Conservation (phyloP, 257 asterid species). For the Jaltomata sinuosa region DNA sequence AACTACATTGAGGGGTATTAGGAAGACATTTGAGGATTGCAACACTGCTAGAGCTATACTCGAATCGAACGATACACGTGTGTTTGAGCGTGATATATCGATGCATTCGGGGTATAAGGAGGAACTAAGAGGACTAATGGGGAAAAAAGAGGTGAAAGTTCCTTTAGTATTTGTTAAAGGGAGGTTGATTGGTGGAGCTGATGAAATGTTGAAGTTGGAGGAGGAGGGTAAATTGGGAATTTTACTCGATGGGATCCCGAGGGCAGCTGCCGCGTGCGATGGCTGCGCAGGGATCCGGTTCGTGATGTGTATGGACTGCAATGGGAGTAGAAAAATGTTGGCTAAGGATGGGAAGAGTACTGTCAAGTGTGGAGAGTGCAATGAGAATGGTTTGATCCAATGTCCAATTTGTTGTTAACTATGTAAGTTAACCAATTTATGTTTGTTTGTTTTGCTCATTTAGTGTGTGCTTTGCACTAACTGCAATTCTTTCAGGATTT, state of each 20-base stretch:
- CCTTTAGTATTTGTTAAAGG: slow-evolving; percentile 84
- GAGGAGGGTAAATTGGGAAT: slow-evolving; percentile 74
- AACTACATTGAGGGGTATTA: slow-evolving; percentile 73
- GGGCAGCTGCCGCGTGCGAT: slow-evolving; percentile 31
- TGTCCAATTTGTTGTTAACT: slow-evolving; percentile 62
- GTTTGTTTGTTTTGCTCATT: not conserved
- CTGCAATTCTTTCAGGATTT: not conserved
- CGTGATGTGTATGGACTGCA: slow-evolving; percentile 63
- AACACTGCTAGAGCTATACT: slow-evolving; percentile 48
- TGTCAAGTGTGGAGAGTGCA: slow-evolving; percentile 63
- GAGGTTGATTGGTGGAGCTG: slow-evolving; percentile 82
- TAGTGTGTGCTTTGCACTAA: not conserved
- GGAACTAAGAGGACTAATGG: slow-evolving; percentile 55
- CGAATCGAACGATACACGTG: slow-evolving; percentile 43
- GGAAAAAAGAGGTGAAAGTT: slow-evolving; percentile 49
- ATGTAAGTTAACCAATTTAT: not conserved
- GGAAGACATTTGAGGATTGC: slow-evolving; percentile 93
- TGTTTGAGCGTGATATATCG: slow-evolving; percentile 64
- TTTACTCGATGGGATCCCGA: slow-evolving; percentile 52
- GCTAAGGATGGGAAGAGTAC: slow-evolving; percentile 58
- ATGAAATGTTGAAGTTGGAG: slow-evolving; percentile 64
- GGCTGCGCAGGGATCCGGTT: slow-evolving; percentile 77
- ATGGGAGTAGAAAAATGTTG: slow-evolving; percentile 68
- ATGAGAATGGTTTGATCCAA: slow-evolving; percentile 86
- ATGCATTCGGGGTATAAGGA: slow-evolving; percentile 82